Base-by-base conservation (phyloP, 495 filamentous ascomycete species). In the Penicillium longicatenatum region DNA sequence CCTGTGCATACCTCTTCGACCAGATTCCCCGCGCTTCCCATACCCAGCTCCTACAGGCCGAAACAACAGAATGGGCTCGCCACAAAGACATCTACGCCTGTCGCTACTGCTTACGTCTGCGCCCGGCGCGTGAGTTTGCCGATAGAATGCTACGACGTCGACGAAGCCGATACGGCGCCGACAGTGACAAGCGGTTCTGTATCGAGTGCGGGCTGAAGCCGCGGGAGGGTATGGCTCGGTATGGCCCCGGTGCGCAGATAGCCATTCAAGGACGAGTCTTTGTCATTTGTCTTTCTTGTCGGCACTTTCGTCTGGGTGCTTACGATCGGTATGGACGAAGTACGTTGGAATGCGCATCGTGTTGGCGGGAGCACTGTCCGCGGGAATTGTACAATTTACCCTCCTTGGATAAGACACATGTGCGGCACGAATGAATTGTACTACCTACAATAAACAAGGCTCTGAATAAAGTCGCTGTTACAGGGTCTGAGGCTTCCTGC, bases 31-130 rank as follows among this genome's bases (percentile, higher is more conserved):
- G 17, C 2, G 63, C 63, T 14, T 65, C 62, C 2, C 71, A 74
- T 49, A 11, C 37, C 3, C 63, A 69, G 12, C 65, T 75, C 48
- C 58, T 75, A 17, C 19, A 47, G 4, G 67, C 65, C 41, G 73
- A 75, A 48, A 48, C 51, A 0, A 59, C 61, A 7, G 51, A 58
- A 54, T 66, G 60, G 60, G 73, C 68, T n/a, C 60, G 58, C n/a
- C 9, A 49, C 17, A 48, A 55, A 1, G 52, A 71, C 50, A 26
- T 75, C 52, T 75, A 68, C 53, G 53, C 71, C n/a, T 75, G 73
- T 55, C 71, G 73, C 9, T 74, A 74, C 58, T 75, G 73, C 50
- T 56, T 70, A 14, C 70, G 71, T 1, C 63, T 75, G 17, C 71
- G 71, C 19, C 61, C 65, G 2, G 58, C 59, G 6, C n/a, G 16